Conservation (phyloP, 306 rosid genomes). For the Bauhinia variegata region DNA sequence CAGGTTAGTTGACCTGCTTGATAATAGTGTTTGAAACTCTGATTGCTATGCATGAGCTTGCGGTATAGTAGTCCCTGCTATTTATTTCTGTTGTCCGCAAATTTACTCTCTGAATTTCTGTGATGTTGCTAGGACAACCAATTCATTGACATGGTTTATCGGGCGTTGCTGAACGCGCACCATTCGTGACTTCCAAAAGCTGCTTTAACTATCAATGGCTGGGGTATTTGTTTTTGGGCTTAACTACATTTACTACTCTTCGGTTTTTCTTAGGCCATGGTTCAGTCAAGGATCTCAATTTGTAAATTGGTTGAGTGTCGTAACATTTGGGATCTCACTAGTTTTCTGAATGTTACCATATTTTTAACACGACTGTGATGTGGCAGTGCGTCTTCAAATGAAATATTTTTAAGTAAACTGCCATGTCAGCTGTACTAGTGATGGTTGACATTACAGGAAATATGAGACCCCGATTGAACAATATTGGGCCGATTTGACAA, state of each 20-base stretch:
- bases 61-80: conserved; percentile 1
- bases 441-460: conserved; percentile 44
- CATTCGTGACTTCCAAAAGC: conserved; percentile 44
- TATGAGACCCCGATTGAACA: conserved; percentile 30
- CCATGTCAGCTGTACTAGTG: conserved; percentile 24
- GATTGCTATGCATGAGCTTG: conserved; percentile 8
- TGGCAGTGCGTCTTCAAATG: background rate
- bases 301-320: conserved; percentile 40
- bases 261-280: background rate
- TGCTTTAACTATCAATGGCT: conserved; percentile 28
- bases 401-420: conserved; percentile 18
- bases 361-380: conserved; percentile 2
- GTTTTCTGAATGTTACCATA: conserved; percentile 32
- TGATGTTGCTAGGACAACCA: conserved; percentile 56
- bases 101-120: conserved; percentile 6
- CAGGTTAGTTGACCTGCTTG: conserved; percentile 55
- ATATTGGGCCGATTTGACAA: conserved; percentile 32
- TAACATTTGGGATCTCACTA: conserved; percentile 41
- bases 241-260: conserved; percentile 35
- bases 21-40: conserved; percentile 21
- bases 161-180: conserved; percentile 57
- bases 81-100: no score
- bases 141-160: conserved; percentile 60
- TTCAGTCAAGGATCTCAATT: conserved; percentile 29
- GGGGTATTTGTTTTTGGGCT: conserved; percentile 40